Base-by-base conservation (phyloP, 2,329 filamentous ascomycete species). In the Epichloe bromicola region DNA sequence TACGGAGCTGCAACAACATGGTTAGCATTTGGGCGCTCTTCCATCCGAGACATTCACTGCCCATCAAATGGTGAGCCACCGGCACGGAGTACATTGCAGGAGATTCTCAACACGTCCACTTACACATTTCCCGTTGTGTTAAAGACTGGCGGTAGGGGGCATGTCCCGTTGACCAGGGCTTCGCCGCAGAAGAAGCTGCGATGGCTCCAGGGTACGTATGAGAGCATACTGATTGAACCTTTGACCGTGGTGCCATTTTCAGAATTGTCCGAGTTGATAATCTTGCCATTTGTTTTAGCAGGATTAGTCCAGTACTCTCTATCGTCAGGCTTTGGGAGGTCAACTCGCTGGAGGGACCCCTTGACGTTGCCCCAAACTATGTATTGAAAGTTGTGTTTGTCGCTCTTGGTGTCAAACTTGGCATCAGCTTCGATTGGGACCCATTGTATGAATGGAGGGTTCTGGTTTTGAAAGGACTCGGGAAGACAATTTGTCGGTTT, bases 291-390 rank as follows among this genome's bases (percentile, higher is more conserved):
- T 50, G 76, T 81, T 46, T 74, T 63, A 37, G 75, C 77, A 1
- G 73, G 62, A 61, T 93, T 72, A 2, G 58, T 64, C 86, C 88
- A 88, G 45, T 73, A 69, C 0, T 78, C 66, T 61, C 80, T 76
- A 58, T 75, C 67, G 17, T 75, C 66, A 17, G 75, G 67, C 0
- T 78, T 60, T 36, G 88, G 88, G 49, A 88, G 77, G 2, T 67
- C 54, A n/a, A 72, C 70, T 12, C 68, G 62, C 2, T 74, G 73
- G 43, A 77, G 74, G 48, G 83, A 80, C 45, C 93, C 93, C 8
- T 84, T 86, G 33, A 97, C 88, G 67, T 97, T 96, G 48, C 90
- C 91, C 72, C 88, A 97, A 45, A 95, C 78, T 1, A 82, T 93
- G 51, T 96, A 72, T 55, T 79, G 81, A 46, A 98, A 74, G 40